phyloP scores from a whole-genome alignment of 805 yeast species.

The Metschnikowia drakensbergensis region DNA sequence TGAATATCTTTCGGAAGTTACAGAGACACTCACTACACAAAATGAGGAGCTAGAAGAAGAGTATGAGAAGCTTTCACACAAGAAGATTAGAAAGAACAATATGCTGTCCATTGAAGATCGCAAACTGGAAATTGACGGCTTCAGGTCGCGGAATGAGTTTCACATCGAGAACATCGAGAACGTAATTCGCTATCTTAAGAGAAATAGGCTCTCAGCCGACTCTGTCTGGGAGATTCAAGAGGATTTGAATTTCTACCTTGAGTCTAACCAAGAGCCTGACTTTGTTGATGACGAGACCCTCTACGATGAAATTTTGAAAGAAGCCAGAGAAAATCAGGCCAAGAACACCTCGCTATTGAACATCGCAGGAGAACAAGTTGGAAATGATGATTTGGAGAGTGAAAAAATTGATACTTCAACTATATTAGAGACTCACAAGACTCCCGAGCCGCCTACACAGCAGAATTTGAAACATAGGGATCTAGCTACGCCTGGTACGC shows the following conservation, averaged over 20 bases:
- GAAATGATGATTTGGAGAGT: neutral
- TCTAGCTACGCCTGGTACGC: neutral
- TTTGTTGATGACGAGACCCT: conserved; percentile 36
- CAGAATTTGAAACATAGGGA: neutral
- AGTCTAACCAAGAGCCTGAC: conserved; percentile 37
- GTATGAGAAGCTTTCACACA: conserved; percentile 37
- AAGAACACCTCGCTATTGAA: conserved; percentile 10
- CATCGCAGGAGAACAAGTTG: conserved; percentile 3
- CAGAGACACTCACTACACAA: conserved; percentile 33
- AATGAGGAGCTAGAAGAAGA: conserved; percentile 37
- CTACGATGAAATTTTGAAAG: conserved; percentile 39
- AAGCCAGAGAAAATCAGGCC: conserved; percentile 18
- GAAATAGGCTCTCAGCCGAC: conserved; percentile 15
- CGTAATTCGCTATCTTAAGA: conserved; percentile 28
- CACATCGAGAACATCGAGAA: conserved; percentile 36
- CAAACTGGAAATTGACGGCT: conserved; percentile 37
- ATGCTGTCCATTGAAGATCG: conserved; percentile 34
- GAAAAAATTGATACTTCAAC: conserved; percentile 1
- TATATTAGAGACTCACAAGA: conserved; percentile 2
- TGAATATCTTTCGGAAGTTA: conserved; percentile 28
- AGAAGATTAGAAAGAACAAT: conserved; percentile 38
- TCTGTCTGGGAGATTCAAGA: conserved; percentile 33
- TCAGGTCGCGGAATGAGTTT: conserved; percentile 30
- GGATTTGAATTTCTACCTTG: conserved; percentile 36
- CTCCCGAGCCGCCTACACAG: conserved; percentile 2